Evolutionary conservation across 768 basidiomycete genomes (phyloP), one percentile per base, ranked within the genome.

Genomic region (Cyathus striatus): DNA sequence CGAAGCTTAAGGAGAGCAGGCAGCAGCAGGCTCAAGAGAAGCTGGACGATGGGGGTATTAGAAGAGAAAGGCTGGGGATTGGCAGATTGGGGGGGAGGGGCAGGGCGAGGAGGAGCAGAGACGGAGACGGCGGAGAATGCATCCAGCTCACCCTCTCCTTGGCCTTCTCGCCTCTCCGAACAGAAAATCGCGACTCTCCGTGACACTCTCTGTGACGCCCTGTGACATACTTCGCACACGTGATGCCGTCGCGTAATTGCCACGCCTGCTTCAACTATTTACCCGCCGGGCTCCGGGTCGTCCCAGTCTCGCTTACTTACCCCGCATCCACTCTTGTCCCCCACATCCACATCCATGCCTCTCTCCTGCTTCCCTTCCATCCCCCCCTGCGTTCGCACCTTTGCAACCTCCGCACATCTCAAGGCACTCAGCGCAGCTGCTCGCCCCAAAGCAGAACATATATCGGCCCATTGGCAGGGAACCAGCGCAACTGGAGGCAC

Each of bases 401-500:
- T 81, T 42, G 68, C 76, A 32, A 69, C 75, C 4, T 75, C 80
- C 0, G 55, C 68, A 0, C 57, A 73, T n/a, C 51, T 67, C 24
- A 63, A 58, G 20, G 70, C 76, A 2, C 63, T 90, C 42, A 77
- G 69, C 48, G 64, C 77, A 12, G 48, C 70, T 9, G 83, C 81
- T 17, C 71, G 75, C 16, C 59, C 76, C 20, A 79, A 76, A 48
- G 89, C 88, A 1, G 80, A 88, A 50, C 72, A 73, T 43, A 67
- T 92, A 16, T 86, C 86, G 14, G 61, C 74, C 12, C 73, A 81
- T 23, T 97, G 91, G 90, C 82, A 83, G 49, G 94, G 94, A 32
- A 94, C 94, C 2, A 86, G 75, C 45, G 83, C 86, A 18, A 76
- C 79, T 10, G 94, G 94, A n/a, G 86, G 78, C 22, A 82, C 73